A percentile compares a stretch with the other conserved stretches of the same genome.
Evolutionary conservation across 306 rosid genomes (phyloP).

Genomic region (Abrus precatorius): DNA sequence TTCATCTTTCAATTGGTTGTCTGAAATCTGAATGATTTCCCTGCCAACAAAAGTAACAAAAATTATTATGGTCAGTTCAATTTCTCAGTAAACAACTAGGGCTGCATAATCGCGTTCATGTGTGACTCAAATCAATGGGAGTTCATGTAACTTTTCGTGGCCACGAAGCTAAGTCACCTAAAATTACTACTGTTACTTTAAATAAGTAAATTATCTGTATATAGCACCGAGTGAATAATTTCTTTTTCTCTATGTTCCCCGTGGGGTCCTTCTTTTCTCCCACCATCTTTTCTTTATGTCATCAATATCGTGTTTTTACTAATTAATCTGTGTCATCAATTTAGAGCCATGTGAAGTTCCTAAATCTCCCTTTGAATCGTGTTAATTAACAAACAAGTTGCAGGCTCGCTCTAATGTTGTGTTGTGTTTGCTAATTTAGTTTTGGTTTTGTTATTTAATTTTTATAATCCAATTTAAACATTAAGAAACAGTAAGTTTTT

Average conservation of each 20-base stretch:
- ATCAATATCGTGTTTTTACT: too few species aligned
- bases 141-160: conserved; percentile 11
- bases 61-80: conserved; percentile 16
- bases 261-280: neutral
- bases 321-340: neutral
- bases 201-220: neutral
- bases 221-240: neutral
- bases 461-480: too few species aligned
- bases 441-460: too few species aligned
- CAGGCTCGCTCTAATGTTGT: too few species aligned
- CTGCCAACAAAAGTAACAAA: conserved; percentile 19
- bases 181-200: neutral
- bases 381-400: too few species aligned
- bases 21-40: conserved; percentile 35
- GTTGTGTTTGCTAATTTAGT: neutral
- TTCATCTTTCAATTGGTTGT: conserved; percentile 5
- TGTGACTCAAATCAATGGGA: conserved; percentile 28
- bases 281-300: neutral
- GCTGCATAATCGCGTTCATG: neutral
- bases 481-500: too few species aligned
- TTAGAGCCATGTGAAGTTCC: neutral
- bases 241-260: neutral
- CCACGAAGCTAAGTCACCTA: conserved; percentile 1
- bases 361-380: neutral
- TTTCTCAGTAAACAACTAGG: neutral